These are phyloP conservation scores for Vigna mungo DNA, from an alignment of 306 rosid species.

Conservation along the genomic window DNA sequence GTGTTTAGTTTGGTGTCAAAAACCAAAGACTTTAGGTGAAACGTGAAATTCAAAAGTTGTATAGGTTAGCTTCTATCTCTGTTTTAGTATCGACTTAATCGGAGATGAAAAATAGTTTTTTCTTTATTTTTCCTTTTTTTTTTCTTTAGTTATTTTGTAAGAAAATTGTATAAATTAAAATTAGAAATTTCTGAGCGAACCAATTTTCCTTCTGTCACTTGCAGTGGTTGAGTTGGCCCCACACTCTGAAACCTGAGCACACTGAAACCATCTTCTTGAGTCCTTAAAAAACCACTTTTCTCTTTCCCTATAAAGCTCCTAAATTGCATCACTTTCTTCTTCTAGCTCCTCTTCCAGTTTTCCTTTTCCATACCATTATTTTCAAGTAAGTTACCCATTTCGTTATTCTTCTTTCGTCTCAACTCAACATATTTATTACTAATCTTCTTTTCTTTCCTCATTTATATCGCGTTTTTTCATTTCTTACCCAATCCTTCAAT, in stretches of 20 bases:
- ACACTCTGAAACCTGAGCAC: slow-evolving; percentile 21
- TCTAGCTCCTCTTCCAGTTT: neutral
- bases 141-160: neutral
- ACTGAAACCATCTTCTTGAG: neutral
- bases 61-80: too few relatives aligned
- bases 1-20: too few relatives aligned
- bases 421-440: too few relatives aligned
- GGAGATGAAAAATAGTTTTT: too few relatives aligned
- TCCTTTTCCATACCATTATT: slow-evolving; percentile 6
- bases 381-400: slow-evolving; percentile 26
- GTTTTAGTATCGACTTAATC: too few relatives aligned
- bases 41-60: too few relatives aligned
- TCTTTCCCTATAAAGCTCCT: slow-evolving; percentile 48
- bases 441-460: neutral
- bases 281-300: slow-evolving; percentile 30
- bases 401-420: neutral
- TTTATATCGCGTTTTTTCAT: neutral
- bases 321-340: neutral
- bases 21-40: too few relatives aligned
- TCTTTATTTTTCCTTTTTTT: too few relatives aligned
- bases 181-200: too few relatives aligned
- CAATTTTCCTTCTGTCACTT: neutral
- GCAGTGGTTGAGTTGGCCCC: neutral
- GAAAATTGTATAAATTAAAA: neutral
- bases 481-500: neutral